Conservation (phyloP, 1,284 basidiomycete species). For the Ceratobasidium sp. region DNA sequence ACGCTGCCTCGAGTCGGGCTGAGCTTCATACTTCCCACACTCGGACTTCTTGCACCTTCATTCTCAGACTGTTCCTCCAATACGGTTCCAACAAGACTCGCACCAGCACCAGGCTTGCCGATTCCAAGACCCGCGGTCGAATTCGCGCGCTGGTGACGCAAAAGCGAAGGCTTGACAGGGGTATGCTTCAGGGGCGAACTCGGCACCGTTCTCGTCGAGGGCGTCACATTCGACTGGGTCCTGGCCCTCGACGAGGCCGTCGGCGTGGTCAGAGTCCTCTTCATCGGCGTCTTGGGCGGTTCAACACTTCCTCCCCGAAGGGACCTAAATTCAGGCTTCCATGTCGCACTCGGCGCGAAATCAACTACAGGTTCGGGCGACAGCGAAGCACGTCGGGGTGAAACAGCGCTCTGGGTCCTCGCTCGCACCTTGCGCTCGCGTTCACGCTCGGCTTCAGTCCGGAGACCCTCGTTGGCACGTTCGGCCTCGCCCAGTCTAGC, state of each 20-base stretch:
- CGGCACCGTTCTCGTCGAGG: neutral
- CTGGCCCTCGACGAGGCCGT: neutral
- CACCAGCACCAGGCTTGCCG: neutral
- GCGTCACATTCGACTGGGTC: neutral
- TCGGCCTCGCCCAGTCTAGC: slow-evolving; percentile 24
- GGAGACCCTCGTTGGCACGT: slow-evolving; percentile 23
- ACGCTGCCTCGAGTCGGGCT: slow-evolving; percentile 6
- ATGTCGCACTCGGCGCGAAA: slow-evolving; percentile 28
- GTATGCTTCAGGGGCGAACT: slow-evolving; percentile 16
- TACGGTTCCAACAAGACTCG: neutral
- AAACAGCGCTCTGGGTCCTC: slow-evolving; percentile 5
- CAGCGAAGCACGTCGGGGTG: neutral
- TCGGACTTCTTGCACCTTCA: slow-evolving; percentile 8
- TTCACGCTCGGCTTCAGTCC: slow-evolving; percentile 20
- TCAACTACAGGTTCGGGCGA: neutral
- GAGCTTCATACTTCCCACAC: neutral
- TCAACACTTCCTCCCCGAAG: neutral
- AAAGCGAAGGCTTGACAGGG: neutral
- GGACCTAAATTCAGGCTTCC: slow-evolving; percentile 27
- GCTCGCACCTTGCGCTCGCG: slow-evolving; percentile 3
- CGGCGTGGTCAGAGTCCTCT: neutral
- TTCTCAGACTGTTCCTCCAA: slow-evolving; percentile 7
- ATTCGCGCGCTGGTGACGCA: slow-evolving; percentile 28
- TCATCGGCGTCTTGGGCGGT: neutral
- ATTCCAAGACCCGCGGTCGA: neutral